phyloP scores from a whole-genome alignment of 192 early-diverging fungal genomes.

The Gonapodya sp. region DNA sequence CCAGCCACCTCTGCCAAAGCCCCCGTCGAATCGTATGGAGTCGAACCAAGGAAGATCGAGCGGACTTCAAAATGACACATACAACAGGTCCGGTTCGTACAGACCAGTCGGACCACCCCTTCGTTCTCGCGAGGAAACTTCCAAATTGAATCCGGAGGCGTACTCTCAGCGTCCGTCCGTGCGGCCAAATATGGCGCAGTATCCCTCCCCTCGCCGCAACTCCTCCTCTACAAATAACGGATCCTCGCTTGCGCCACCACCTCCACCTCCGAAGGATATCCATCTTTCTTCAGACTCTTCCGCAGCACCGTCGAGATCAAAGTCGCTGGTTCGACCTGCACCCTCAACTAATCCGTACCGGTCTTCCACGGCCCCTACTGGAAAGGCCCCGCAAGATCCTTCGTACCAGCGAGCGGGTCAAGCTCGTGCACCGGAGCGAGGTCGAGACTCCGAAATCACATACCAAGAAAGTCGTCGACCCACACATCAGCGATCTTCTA shows the following conservation, averaged over 20 bases:
- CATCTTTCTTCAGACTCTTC: background rate
- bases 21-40: too few relatives aligned
- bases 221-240: background rate
- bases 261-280: background rate
- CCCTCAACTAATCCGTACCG: background rate
- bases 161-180: too few relatives aligned
- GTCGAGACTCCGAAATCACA: background rate
- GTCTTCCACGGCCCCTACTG: background rate
- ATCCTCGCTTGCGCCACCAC: background rate
- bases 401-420: background rate
- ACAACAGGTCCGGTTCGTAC: background rate
- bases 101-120: too few relatives aligned
- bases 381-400: background rate
- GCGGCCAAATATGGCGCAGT: too few relatives aligned
- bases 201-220: background rate
- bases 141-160: too few relatives aligned
- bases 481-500: too few relatives aligned
- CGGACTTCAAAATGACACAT: background rate
- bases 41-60: too few relatives aligned
- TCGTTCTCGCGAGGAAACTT: too few relatives aligned
- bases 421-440: background rate
- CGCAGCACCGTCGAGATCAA: background rate
- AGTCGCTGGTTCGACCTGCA: background rate
- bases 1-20: too few relatives aligned
- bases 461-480: too few relatives aligned